These are phyloP conservation scores for Astrothelium macrocarpum DNA, from an alignment of 495 filamentous ascomycete species.

Conservation along the genomic window DNA sequence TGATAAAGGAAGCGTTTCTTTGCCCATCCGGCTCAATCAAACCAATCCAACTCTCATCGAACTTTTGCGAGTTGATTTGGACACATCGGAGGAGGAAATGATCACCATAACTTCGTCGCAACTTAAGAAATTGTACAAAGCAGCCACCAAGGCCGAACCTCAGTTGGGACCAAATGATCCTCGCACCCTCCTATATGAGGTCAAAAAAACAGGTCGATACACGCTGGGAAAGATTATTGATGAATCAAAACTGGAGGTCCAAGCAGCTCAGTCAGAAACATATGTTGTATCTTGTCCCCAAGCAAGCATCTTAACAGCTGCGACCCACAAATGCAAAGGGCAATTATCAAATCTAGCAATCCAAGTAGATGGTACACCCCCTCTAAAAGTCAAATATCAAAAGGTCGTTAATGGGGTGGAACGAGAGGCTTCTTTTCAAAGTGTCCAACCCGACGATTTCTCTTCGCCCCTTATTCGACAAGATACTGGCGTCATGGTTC, in stretches of 20 bases:
- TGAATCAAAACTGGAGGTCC: conserved; percentile 86
- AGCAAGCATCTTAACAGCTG: conserved; percentile 56
- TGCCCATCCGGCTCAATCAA: conserved; percentile 91
- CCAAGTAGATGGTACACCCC: conserved; percentile 77
- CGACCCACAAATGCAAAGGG: conserved; percentile 61
- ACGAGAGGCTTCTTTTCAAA: conserved; percentile 71
- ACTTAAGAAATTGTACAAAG: conserved; percentile 54
- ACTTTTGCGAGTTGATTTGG: conserved; percentile 70
- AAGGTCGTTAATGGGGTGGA: conserved; percentile 68
- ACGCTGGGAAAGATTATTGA: conserved; percentile 75
- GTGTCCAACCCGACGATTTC: conserved; percentile 80
- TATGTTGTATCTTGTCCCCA: conserved; percentile 77
- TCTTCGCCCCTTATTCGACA: conserved; percentile 57
- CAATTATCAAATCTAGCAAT: conserved; percentile 79
- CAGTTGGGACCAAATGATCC: conserved; percentile 29
- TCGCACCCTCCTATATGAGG: conserved; percentile 46
- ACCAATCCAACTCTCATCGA: conserved; percentile 81
- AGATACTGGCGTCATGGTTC: conserved; percentile 45
- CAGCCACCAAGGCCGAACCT: conserved; percentile 45
- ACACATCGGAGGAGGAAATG: conserved; percentile 66
- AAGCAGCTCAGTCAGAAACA: conserved; percentile 59
- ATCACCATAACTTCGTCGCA: conserved; percentile 64
- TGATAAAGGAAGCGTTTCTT: conserved; percentile 44
- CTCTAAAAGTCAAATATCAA: conserved; percentile 86
- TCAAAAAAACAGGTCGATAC: conserved; percentile 81